Evolutionary conservation across 441 rosid species (phyloP), one percentile per base, ranked within the genome.

Genomic region (Omphalea diandra): DNA sequence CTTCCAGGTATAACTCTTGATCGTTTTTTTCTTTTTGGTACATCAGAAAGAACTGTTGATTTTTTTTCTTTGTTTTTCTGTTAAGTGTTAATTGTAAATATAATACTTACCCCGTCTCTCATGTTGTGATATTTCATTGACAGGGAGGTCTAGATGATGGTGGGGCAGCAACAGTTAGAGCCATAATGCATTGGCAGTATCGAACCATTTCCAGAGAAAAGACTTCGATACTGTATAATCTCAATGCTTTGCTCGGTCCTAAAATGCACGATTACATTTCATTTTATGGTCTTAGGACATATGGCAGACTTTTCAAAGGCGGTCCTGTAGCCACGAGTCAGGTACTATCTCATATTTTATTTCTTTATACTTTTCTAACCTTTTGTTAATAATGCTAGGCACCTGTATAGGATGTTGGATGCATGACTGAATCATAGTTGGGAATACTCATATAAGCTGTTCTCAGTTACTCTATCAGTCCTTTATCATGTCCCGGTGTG

Each of bases 121-220:
- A 43, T 56, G 56, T 61, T 46, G 38, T 68, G 58, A 29, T 68
- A 10, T 73, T 61, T 49, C 47, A 60, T 78, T 77, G 65, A 70
- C 83, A 95, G 98, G 99, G 99, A 35, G 99, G 98, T 57, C 63
- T 93, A 80, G 98, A 93, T 71, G 99, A 93, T 83, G 84, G 87
- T 59, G 98, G 99, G 43, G 98, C 98, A 24, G 98, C 99, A 63
- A 87, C 98, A 72, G 96, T 93, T 33, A 87, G 98, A 90, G 99
- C 99, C 76, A 87, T 93, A 83, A 90, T 91, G 97, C 99, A 96
- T 76, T 96, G 98, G 99, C 99, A 93, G 82, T 90, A 93, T 84
- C 87, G 99, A 65, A 93, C 98, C 75, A 90, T 96, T 63, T 86
- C 88, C 83, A 78, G 97, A 79, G 94, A 91, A 75, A 93, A 86